Base-by-base conservation (phyloP, 306 rosid genomes). In the Sicyos baderoa region DNA sequence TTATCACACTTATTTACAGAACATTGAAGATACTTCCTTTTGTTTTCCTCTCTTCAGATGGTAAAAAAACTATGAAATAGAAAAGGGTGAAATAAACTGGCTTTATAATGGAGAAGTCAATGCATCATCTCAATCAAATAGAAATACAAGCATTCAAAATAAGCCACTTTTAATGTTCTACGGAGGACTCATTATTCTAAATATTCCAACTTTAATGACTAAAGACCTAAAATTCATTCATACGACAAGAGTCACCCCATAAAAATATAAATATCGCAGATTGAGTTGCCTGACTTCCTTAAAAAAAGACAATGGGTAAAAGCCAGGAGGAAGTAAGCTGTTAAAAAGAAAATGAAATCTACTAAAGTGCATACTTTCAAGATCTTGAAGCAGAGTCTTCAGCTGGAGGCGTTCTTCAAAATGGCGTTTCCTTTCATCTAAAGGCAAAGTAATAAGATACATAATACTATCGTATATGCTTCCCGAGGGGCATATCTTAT, bases 321-420 rank as follows among this genome's bases (percentile, higher is more conserved):
- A 32, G 68, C 17, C 17, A 59, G 56, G 27, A 19, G 42, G 42
- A 35, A 78, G 40, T 75, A 70, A 40, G 69, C 29, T 40, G 48
- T 29, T 29, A 29, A 29, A 29, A 4, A 37, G 73, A 72, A 57
- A 15, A 57, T 42, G 51, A 62, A 53, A 55, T 25, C 48, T 54
- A 27, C 37, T 73, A 74, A 53, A 71, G 15, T 68, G 78, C 96
- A 54, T 83, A 92, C 98, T 93, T 81, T 88, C 89, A 68, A 89
- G 89, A 77, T 93, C 94, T 66, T 85, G 86, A 76, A 93, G 80
- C 21, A 86, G 97, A 75, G 88, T 78, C 84, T 82, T 89, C 83
- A 89, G 76, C 54, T 84, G 91, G 68, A 79, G 72, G 44, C 86
- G 81, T 66, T 89, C 89, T 79, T 80, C 76, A 70, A 85, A 89